Percentiles rank a stretch among this genome's conserved stretches.
Evolutionary conservation across 2,329 filamentous ascomycete genomes (phyloP).

Genomic region (Plenodomus tracheiphilus): DNA sequence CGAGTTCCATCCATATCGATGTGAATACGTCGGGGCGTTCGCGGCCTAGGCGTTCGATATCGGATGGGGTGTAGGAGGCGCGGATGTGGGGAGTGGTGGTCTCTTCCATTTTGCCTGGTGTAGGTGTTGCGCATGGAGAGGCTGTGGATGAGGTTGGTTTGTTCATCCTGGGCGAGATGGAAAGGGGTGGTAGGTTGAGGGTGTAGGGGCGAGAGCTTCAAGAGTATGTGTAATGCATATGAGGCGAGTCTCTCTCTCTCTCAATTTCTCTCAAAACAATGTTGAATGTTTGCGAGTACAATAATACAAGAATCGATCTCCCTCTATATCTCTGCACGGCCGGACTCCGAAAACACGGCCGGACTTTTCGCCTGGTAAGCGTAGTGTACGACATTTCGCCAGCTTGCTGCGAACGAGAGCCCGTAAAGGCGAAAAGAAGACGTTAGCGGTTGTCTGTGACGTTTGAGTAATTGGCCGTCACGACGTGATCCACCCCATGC

Average conservation of each 20-base stretch:
- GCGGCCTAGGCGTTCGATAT: constrained; percentile 64
- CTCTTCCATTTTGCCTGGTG: constrained; percentile 16
- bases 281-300: too few species aligned
- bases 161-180: not conserved
- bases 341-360: constrained; percentile 18
- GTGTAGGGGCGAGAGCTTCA: not conserved
- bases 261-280: too few species aligned
- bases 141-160: not conserved
- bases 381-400: constrained; percentile 15
- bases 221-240: not conserved
- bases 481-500: constrained; percentile 20
- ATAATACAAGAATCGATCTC: constrained; percentile 2
- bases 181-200: not conserved
- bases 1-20: constrained; percentile 59
- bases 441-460: constrained; percentile 22
- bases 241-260: constrained; percentile 1
- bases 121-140: not conserved
- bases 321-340: constrained; percentile 13
- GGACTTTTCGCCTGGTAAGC: constrained; percentile 2
- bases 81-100: constrained; percentile 11
- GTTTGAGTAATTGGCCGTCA: constrained; percentile 17
- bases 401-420: constrained; percentile 19
- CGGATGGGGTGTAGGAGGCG: constrained; percentile 27
- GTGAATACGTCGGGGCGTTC: constrained; percentile 62
- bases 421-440: constrained; percentile 1